Evolutionary conservation across 441 rosid species (phyloP).

Genomic region (Adansonia grandidieri): DNA sequence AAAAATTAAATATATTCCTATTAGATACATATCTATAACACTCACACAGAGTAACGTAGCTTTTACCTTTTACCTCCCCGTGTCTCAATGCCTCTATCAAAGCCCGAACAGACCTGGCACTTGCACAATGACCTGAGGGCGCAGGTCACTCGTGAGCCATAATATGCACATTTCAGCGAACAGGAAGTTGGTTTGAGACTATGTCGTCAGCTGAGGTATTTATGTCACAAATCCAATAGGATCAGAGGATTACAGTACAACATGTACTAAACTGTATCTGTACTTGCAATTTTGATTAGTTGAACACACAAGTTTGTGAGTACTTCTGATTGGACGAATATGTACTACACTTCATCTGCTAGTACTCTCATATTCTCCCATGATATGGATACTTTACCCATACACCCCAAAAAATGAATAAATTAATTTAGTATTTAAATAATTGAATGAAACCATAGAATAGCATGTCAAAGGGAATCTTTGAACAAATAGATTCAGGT

Average conservation of each 20-base stretch:
- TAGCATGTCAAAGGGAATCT: neutral
- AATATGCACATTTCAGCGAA: neutral
- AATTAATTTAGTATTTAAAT: neutral
- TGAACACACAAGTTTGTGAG: conserved; percentile 3
- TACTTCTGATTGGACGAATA: neutral
- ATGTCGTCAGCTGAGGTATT: conserved; percentile 15
- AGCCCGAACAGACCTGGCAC: neutral
- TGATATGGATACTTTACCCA: neutral
- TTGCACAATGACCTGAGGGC: neutral
- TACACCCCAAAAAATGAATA: too few relatives aligned
- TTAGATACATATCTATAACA: too few relatives aligned
- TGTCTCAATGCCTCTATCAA: neutral
- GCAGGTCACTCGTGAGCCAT: neutral
- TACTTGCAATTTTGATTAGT: conserved; percentile 16
- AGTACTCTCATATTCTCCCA: conserved; percentile 6
- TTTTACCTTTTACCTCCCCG: neutral
- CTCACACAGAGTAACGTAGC: too few relatives aligned
- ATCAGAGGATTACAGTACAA: conserved; percentile 16
- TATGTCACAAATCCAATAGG: conserved; percentile 5
- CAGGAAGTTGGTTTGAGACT: neutral
- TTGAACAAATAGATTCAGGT: neutral
- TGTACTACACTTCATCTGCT: conserved; percentile 28
- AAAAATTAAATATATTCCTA: too few relatives aligned
- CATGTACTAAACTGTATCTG: conserved; percentile 30
- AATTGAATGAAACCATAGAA: neutral